phyloP scores from a whole-genome alignment of 495 filamentous ascomycete genomes.

The Pseudomonodictys pantanalensis region DNA sequence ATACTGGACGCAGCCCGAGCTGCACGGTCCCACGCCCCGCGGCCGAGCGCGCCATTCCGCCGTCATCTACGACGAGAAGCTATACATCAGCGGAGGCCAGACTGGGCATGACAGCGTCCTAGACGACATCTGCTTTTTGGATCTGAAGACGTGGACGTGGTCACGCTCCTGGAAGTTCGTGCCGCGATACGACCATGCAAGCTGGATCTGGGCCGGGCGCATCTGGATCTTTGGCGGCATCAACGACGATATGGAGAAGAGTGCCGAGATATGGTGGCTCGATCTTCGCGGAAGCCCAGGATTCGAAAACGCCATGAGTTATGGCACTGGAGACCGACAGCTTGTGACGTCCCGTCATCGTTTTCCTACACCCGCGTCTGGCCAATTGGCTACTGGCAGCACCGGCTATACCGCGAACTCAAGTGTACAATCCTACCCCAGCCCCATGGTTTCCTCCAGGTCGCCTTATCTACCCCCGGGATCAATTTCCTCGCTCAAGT shows the following conservation, averaged over 20 bases:
- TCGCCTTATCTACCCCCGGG: constrained; percentile 75
- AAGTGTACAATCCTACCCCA: constrained; percentile 65
- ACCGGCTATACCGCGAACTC: constrained; percentile 87
- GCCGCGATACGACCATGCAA: constrained; percentile 86
- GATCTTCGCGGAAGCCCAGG: constrained; percentile 86
- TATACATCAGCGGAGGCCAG: constrained; percentile 90
- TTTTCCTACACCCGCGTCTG: constrained; percentile 19
- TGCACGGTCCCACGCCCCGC: constrained; percentile 76
- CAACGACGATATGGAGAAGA: constrained; percentile 91
- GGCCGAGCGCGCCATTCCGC: constrained; percentile 91
- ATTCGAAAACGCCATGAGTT: constrained; percentile 70
- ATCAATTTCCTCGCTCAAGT: constrained; percentile 83
- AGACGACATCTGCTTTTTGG: constrained; percentile 93
- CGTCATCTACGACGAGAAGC: constrained; percentile 90
- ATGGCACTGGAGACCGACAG: constrained; percentile 61
- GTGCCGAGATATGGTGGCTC: constrained; percentile 93
- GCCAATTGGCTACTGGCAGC: constrained; percentile 40
- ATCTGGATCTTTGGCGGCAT: constrained; percentile 98
- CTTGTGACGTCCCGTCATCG: constrained; percentile 31
- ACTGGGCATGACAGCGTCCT: constrained; percentile 84
- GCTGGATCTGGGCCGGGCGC: constrained; percentile 83
- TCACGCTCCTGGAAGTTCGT: constrained; percentile 94
- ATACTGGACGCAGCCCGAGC: constrained; percentile 87
- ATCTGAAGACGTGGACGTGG: constrained; percentile 97
- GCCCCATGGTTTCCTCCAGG: constrained; percentile 47